Evolutionary conservation across 768 basidiomycete genomes (phyloP).

Genomic region (Coprinopsis marcescibilis): DNA sequence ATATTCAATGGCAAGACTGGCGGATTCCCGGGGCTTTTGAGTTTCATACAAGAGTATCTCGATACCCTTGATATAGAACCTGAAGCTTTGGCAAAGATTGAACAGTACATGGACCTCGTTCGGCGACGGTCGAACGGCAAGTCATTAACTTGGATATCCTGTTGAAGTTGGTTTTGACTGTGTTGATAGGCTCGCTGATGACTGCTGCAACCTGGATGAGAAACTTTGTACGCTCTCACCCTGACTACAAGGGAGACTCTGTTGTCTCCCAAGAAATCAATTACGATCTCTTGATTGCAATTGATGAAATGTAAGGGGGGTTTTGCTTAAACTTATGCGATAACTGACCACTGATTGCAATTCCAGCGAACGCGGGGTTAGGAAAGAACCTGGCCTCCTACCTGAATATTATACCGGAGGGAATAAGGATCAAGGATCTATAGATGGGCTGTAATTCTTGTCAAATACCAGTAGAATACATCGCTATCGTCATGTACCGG

Average conservation of each 20-base stretch:
- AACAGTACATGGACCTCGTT: slow-evolving; percentile 76
- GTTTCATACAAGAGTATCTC: slow-evolving; percentile 78
- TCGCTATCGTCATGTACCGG: not conserved
- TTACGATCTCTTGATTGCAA: slow-evolving; percentile 83
- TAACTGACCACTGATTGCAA: not conserved
- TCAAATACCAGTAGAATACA: not conserved
- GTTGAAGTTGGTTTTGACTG: not conserved
- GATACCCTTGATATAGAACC: slow-evolving; percentile 77
- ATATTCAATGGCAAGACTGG: slow-evolving; percentile 88
- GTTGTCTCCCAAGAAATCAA: slow-evolving; percentile 88
- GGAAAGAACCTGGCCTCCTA: slow-evolving; percentile 54
- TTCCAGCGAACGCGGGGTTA: slow-evolving; percentile 63
- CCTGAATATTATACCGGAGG: slow-evolving; percentile 54
- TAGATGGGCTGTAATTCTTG: slow-evolving; percentile 20
- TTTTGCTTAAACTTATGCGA: not conserved
- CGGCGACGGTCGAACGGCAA: slow-evolving; percentile 74
- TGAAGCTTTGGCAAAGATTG: slow-evolving; percentile 53
- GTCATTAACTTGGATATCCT: slow-evolving; percentile 16
- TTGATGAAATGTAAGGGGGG: slow-evolving; percentile 83
- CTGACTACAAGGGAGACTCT: slow-evolving; percentile 90
- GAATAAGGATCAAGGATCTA: slow-evolving; percentile 39
- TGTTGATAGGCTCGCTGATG: slow-evolving; percentile 50
- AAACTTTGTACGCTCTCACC: slow-evolving; percentile 84
- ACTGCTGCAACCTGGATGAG: slow-evolving; percentile 95
- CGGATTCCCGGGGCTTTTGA: slow-evolving; percentile 73